Evolutionary conservation across 805 yeast species (phyloP).

Genomic region (Cephaloascus albidus): DNA sequence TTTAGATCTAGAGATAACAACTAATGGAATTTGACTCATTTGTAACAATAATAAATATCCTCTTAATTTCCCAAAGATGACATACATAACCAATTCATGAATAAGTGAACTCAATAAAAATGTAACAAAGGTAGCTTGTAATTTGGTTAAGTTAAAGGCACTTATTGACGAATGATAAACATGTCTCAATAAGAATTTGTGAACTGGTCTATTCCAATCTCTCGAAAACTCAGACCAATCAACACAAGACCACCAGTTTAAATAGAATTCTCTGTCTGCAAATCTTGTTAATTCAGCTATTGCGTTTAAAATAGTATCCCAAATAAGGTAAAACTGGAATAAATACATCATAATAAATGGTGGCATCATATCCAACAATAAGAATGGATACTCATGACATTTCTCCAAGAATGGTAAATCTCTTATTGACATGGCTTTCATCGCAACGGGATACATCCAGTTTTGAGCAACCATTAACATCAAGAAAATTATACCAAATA

Average conservation of each 20-base stretch:
- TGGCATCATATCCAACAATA: constrained; percentile 68
- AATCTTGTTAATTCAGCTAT: constrained; percentile 82
- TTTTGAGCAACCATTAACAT: constrained; percentile 78
- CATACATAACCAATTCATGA: constrained; percentile 91
- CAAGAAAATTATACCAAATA: constrained; percentile 76
- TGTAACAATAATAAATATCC: constrained; percentile 77
- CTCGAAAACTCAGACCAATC: constrained; percentile 92
- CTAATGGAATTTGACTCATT: constrained; percentile 81
- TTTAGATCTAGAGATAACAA: constrained; percentile 50
- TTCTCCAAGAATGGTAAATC: constrained; percentile 36
- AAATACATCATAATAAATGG: constrained; percentile 71
- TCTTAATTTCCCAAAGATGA: constrained; percentile 68
- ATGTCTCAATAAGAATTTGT: constrained; percentile 79
- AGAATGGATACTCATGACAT: constrained; percentile 39
- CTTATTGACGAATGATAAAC: constrained; percentile 89
- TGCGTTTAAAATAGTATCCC: constrained; percentile 90
- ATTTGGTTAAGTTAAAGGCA: constrained; percentile 55
- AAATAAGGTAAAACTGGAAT: constrained; percentile 77
- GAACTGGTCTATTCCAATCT: constrained; percentile 93
- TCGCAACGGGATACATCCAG: constrained; percentile 63
- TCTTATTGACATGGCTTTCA: constrained; percentile 47
- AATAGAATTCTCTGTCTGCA: constrained; percentile 89
- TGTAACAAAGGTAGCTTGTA: constrained; percentile 66
- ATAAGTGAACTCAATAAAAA: constrained; percentile 72
- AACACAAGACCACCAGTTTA: constrained; percentile 96